These are phyloP conservation scores for Chenopodium quinoa DNA, from an alignment of 148 eudicot species.

Conservation along the genomic window DNA sequence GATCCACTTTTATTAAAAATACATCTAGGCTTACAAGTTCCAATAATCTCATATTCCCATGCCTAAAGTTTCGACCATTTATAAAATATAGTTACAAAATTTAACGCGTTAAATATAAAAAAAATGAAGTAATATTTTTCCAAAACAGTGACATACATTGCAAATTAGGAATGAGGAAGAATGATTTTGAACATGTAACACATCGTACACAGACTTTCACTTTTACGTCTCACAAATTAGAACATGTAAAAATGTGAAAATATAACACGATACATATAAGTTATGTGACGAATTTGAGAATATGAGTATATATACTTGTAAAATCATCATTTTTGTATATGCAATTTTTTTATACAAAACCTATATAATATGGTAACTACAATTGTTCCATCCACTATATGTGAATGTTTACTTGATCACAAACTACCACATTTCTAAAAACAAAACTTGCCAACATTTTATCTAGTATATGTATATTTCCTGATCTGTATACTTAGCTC, in stretches of 20 bases:
- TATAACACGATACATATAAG: no score
- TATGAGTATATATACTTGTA: conserved; percentile 14
- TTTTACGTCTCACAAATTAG: no score
- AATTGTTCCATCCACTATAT: background rate
- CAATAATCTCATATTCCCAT: background rate
- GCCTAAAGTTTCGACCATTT: conserved; percentile 9
- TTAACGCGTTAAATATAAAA: background rate
- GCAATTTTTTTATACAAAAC: conserved; percentile 28
- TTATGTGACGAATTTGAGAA: background rate
- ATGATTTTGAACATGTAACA: no score
- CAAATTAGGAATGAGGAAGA: background rate
- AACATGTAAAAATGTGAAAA: no score
- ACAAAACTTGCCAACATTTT: conserved; percentile 26
- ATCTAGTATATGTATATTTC: background rate
- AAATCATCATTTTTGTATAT: conserved; percentile 2
- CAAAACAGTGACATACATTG: background rate
- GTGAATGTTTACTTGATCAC: conserved; percentile 4
- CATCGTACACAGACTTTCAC: no score
- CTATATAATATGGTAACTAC: conserved; percentile 8
- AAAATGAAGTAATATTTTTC: no score
- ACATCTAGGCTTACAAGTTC: background rate
- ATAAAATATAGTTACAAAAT: background rate
- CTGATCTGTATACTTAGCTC: conserved; percentile 19
- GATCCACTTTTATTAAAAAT: conserved; percentile 16
- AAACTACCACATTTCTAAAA: conserved; percentile 5